Base-by-base conservation (phyloP, 1,284 basidiomycete species). In the Clitocybe nebularis region DNA sequence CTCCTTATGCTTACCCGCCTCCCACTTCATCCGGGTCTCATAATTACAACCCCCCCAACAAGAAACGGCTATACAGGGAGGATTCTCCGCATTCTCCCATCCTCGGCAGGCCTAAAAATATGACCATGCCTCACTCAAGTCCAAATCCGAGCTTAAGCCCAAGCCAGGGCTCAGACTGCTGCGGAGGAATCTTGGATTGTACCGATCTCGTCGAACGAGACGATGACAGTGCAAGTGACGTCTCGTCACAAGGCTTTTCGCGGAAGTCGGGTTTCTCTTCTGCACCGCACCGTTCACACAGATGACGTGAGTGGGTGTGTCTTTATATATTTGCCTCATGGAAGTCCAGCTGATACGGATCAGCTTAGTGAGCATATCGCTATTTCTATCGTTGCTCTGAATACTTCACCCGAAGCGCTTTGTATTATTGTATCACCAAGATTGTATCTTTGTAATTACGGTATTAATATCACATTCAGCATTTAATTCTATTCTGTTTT, bases 121-220 rank as follows among this genome's bases (percentile, higher is more conserved):
- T 30, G 13, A 24, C 29, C 26, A 21, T 26, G 29, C 40, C 44
- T 13, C 41, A 33, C 14, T n/a, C n/a, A n/a, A n/a, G n/a, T n/a
- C n/a, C n/a, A n/a, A 20, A 29, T 8, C 36, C 37, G 39, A 48
- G 48, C 39, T 46, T 48, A 39, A 55, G 50, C 32, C 50, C 53
- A 39, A 66, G 63, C 46, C 50, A 53, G 24, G 58, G 54, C 17
- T 57, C 61, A 6, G 61, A 70, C 16, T 77, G 73, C 53, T 75
- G 73, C 48, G 73, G 69, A 17, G 75, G 75, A 9, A 66, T 72
- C 30, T 45, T 77, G 41, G 71, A 76, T 52, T 75, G 75, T 53
- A 59, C 60, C 13, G 65, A 62, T n/a, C 61, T 75, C n/a, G 58
- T 62, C 29, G 66, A 67, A 37, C 53, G 53, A 14, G 61, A 63